These are phyloP conservation scores for Vitis hybrid DNA, from an alignment of 177 flowering plant species.

Conservation along the genomic window DNA sequence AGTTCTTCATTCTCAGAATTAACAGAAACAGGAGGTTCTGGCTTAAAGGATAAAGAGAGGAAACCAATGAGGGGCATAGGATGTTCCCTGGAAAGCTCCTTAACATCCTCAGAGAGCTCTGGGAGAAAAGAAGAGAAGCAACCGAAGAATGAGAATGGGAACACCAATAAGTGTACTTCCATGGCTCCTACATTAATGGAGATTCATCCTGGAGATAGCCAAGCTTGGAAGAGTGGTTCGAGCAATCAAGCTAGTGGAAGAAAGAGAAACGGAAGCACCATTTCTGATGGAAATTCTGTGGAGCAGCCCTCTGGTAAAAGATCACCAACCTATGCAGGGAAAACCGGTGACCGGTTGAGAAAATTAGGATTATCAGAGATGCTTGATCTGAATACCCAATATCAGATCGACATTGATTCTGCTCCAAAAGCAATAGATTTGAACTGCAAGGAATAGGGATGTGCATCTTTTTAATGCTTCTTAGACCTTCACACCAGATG, in stretches of 20 bases:
- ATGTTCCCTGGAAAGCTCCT: conserved; percentile 61
- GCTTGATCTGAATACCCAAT: conserved; percentile 61
- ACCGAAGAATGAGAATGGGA: conserved; percentile 18
- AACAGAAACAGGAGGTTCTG: conserved; percentile 42
- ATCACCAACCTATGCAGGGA: conserved; percentile 14
- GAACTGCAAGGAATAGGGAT: conserved; percentile 32
- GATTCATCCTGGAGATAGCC: conserved; percentile 15
- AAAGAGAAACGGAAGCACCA: conserved; percentile 43
- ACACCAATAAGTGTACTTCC: conserved; percentile 15
- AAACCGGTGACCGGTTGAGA: conserved; percentile 12
- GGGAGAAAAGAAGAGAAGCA: conserved; percentile 36
- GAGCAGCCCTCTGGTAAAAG: conserved; percentile 38
- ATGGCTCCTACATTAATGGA: conserved; percentile 31
- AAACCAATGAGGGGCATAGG: conserved; percentile 28
- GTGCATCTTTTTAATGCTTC: conserved; percentile 9
- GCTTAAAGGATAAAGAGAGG: conserved; percentile 19
- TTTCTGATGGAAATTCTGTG: conserved; percentile 28
- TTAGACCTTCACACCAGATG: conserved; percentile 1
- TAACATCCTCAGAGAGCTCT: conserved; percentile 60
- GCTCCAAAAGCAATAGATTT: conserved; percentile 26
- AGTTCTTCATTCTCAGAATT: conserved; percentile 55
- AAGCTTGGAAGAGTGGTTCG: conserved; percentile 4
- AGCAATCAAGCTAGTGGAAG: conserved; percentile 20
- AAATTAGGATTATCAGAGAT: conserved; percentile 18
- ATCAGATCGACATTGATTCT: conserved; percentile 19